Evolutionary conservation across 768 basidiomycete genomes (phyloP).

Genomic region (Calocybe gangraenosa): DNA sequence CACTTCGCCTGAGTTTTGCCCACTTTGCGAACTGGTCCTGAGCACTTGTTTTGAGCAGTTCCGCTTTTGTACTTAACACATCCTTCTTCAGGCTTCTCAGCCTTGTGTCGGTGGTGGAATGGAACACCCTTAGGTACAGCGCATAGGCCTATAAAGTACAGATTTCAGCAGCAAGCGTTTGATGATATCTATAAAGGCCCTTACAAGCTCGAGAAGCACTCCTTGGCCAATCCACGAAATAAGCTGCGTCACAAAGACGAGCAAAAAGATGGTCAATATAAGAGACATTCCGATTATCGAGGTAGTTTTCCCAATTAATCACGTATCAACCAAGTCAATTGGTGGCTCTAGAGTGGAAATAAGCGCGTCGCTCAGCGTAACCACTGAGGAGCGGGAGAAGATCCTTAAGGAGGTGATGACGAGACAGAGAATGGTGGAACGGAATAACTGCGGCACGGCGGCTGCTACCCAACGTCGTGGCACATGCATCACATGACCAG

Average conservation of each 20-base stretch:
- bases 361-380: conserved; percentile 13
- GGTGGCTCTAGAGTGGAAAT: conserved; percentile 5
- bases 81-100: conserved; percentile 77
- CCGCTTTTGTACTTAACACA: conserved; percentile 75
- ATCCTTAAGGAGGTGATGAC: conserved; percentile 16
- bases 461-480: no score
- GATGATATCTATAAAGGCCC: no score
- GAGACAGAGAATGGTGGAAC: conserved; percentile 7
- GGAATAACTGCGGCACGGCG: no score
- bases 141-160: conserved; percentile 59
- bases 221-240: conserved; percentile 87
- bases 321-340: conserved; percentile 10
- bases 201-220: conserved; percentile 75
- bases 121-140: conserved; percentile 63
- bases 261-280: conserved; percentile 73
- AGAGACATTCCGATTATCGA: no score
- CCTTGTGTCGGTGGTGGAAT: conserved; percentile 46
- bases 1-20: conserved; percentile 86
- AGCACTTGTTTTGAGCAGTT: conserved; percentile 85
- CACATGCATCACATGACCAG: no score
- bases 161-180: conserved; percentile 5
- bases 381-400: conserved; percentile 5
- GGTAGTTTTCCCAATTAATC: conserved; percentile 10
- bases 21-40: conserved; percentile 99
- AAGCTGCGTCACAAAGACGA: conserved; percentile 80